Evolutionary conservation across 805 yeast species (phyloP), one percentile per base, ranked within the genome.

Genomic region (Cyberlindnera petersonii): DNA sequence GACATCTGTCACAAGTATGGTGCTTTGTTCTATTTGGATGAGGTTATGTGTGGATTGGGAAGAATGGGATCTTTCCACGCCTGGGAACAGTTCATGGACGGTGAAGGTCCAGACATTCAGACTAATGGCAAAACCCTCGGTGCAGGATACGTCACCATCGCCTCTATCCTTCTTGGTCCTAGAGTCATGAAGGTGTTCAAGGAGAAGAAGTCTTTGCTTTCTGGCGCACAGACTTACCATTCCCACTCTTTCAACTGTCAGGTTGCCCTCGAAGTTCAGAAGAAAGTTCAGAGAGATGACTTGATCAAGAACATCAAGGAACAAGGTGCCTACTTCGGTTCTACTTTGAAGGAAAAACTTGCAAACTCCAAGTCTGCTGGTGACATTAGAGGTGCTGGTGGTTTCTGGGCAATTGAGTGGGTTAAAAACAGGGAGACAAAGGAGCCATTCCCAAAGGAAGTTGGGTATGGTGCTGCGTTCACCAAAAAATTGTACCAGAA

Each of bases 1-100:
- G 66, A 61, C 26, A 56, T 74, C 34, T 71, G 77, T 43, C 67
- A 71, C 52, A 73, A 73, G 55, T 72, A 73, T 51, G 77, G 73
- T 33, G 68, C 69, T 17, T 55, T 73, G 40, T 59, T 74, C 50
- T 64, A 71, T 55, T 56, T 72, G 34, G 79, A 74, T 52, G 79
- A 74, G 57, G 73, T 74, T 31, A 72, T 74, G 77, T 71, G 76
- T 52, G 79, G 79, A 22, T 58, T 69, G 40, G 79, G 79, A 19
- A 64, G 79, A 47, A 63, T 69, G 53, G 78, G 78, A 29, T 56
- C 66, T 10, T 63, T 64, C 50, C 65, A 60, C 54, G 73, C 71
- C 26, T 72, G 74, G 68, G 72, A 69, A 43, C 66, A 64, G 41
- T 56, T 39, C 42, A 45, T 59, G 51, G 44, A 43, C 19, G 65